Base-by-base conservation (phyloP, 805 yeast species). In the Vanderwaltozyma tropicalis region DNA sequence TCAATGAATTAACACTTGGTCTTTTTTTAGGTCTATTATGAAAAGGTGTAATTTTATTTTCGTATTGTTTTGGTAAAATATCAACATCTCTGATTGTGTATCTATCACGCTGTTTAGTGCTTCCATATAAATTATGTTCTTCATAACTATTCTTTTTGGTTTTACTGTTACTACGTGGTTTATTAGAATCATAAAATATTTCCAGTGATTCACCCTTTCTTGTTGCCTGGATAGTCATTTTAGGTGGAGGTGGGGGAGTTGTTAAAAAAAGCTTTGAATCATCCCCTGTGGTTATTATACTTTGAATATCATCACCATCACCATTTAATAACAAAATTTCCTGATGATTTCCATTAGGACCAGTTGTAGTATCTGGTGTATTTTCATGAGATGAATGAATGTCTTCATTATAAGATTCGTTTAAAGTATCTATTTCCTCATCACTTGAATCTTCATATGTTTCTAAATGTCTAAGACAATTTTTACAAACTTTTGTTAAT, bases 221-320 rank as follows among this genome's bases (percentile, higher is more conserved):
- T 0, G 89, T 80, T 0, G 92, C 82, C 1, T 94, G 88, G 35
- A 84, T 83, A 0, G 94, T 82, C 78, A 83, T 74, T 50, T 62
- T 71, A n/a, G 80, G 81, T 1, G 78, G 74, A 0, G 80, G 80
- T 0, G 73, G 68, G 1, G 73, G 66, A 0, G 73, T 68, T 7
- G 66, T 42, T 0, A 61, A 39, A 34, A 58, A 54, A 11, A 58
- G 32, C 35, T 57, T 57, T 2, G 67, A 57, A 24, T 62, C 66
- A 25, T 58, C 63, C 7, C 50, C 55, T 5, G 52, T 49, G 2
- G 63, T 56, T 14, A 56, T 38, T 12, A 59, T 51, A 38, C 65
- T 61, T 32, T 55, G 61, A 11, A 51, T 49, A 38, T 61, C 65
- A 18, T 57, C 62, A 22, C 54, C 52, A 20, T 57, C 61, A 22